phyloP scores from a whole-genome alignment of 805 yeast species.

The Hagleromyces aurorensis region DNA sequence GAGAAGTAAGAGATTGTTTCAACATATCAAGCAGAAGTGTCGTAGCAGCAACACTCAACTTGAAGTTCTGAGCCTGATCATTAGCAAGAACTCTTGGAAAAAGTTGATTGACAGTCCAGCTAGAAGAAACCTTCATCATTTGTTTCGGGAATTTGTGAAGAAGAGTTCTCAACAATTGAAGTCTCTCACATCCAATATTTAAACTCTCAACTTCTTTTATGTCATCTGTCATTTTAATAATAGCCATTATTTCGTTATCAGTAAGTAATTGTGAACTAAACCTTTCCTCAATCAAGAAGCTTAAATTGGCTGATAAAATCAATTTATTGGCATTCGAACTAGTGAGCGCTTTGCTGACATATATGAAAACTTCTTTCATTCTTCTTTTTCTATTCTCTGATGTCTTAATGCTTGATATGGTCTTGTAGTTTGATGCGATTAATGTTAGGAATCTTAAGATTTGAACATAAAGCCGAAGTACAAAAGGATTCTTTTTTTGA shows the following conservation, averaged over 20 bases:
- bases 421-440: slow-evolving; percentile 20
- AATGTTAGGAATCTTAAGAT: slow-evolving; percentile 22
- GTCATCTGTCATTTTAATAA: slow-evolving; percentile 11
- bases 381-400: slow-evolving; percentile 7
- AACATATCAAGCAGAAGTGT: slow-evolving; percentile 20
- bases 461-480: slow-evolving; percentile 25
- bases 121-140: slow-evolving; percentile 15
- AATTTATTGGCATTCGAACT: slow-evolving; percentile 22
- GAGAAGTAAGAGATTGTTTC: slow-evolving; percentile 15
- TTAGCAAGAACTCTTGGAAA: slow-evolving; percentile 17
- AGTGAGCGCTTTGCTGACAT: slow-evolving; percentile 14
- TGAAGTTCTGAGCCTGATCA: slow-evolving; percentile 14
- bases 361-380: slow-evolving; percentile 13
- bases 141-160: slow-evolving; percentile 16
- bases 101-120: slow-evolving; percentile 27
- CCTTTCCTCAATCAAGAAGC: slow-evolving; percentile 24
- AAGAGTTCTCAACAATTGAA: slow-evolving; percentile 18
- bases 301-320: slow-evolving; percentile 20
- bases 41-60: slow-evolving; percentile 14
- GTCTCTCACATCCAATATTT: slow-evolving; percentile 21
- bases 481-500: slow-evolving; percentile 23
- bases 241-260: slow-evolving; percentile 8
- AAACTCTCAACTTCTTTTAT: slow-evolving; percentile 23
- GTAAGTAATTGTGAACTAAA: slow-evolving; percentile 14
- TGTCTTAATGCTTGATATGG: slow-evolving; percentile 12